Evolutionary conservation across 306 rosid genomes (phyloP), one percentile per base, ranked within the genome.

Genomic region (Alnus glutinosa): DNA sequence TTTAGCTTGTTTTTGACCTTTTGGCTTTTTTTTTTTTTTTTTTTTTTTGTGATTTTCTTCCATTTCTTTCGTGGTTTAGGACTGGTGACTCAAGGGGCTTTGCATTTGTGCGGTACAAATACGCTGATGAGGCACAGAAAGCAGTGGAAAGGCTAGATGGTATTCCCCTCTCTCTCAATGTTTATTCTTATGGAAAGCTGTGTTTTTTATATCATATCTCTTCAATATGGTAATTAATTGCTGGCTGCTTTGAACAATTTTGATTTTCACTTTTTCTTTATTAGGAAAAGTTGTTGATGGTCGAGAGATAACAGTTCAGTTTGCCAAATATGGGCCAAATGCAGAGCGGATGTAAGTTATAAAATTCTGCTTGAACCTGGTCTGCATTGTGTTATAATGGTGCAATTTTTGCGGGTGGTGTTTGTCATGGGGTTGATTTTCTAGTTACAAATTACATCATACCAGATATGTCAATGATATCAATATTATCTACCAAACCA

Each of bases 131-230:
- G 85, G 98, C 98, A 28, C 89, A 86, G 9, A 92, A 94, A 76
- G 97, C 98, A 12, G 98, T 90, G 74, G 98, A 94, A 0, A 92
- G 92, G 89, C 96, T 94, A 9, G 96, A 94, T 30, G 98, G 98
- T 92, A 85, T 44, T 1, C 46, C 1, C 74, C 13, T 18, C 8
- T 9, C 14, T 57, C 51, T 57, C 7, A 8, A 12, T 48, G 47
- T 13, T 7, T 1, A 16, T 48, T 16, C 7, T 30, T 59, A 49
- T n/a, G 15, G 32, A 7, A 64, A 39, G 36, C 9, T 28, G 7
- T 19, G 1, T 2, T 7, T 4, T 7, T 7, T 36, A n/a, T 8
- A 1, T 11, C 15, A 14, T 67, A 1, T 75, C 36, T 34, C 18
- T 71, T 8, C 1, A 19, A 14, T 47, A 14, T 62, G 2, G 71